Evolutionary conservation across 2,329 filamentous ascomycete genomes (phyloP), one percentile per base, ranked within the genome.

Genomic region (Blastomyces emzantsi): DNA sequence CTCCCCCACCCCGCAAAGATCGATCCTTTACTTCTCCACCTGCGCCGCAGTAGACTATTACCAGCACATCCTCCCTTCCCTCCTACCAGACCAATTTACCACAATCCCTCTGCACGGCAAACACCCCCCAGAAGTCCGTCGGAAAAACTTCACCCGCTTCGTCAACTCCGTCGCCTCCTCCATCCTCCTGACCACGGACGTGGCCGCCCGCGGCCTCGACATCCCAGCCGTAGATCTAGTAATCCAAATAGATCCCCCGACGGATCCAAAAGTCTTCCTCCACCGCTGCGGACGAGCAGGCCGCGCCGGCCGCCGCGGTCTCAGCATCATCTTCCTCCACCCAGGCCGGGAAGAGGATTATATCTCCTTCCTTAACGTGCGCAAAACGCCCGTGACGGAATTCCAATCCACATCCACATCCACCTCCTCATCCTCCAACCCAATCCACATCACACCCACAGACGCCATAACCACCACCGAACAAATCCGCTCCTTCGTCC

Each of bases 1-100:
- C 28, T 81, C 88, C n/a, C 84, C 90, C 0, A 83, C 81, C 4
- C 93, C 93, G 0, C 87, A 92, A 67, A 92, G 92, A 71, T 89
- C 87, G 41, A 97, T 99, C 62, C 82, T 97, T 62, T 99, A 97
- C 73, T 82, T 97, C 28, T 95, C 92, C 0, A 97, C 93, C 1
- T 97, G 94, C 74, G 92, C 92, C 41, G 90, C 90, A 0, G 94
- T 99, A 65, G 93, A 97, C 75, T 97, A 97, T 77, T 95, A 96
- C 73, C 87, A 92, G 65, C 84, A 91, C 68, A 80, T 96, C 6
- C 80, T 99, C 1, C 89, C 90, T 0, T 76, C 82, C 1, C 77
- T 97, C 6, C 78, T 99, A 0, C 88, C 89, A 1, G 75, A 82
- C 9, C 70, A 74, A n/a, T 90, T 90, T 70, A 79, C 84, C 0